Conservation (phyloP, 1,284 basidiomycete species). For the Austroboletus niveus region DNA sequence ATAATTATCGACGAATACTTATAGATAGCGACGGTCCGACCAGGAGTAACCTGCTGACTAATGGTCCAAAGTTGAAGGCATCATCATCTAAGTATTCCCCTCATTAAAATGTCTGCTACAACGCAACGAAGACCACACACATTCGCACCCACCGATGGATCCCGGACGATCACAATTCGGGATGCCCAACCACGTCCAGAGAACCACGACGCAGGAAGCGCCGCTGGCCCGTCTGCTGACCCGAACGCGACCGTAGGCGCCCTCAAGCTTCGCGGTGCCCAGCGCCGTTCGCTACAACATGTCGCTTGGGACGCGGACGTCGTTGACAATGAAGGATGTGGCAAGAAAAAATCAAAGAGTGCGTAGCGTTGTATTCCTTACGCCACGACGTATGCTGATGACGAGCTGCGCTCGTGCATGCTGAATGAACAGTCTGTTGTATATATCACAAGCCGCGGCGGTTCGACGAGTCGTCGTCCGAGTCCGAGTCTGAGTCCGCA, state of each 20-base stretch:
- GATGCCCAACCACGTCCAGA: slow-evolving; percentile 39
- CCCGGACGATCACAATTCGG: slow-evolving; percentile 46
- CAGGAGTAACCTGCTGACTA: slow-evolving; percentile 18
- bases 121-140: slow-evolving; percentile 27
- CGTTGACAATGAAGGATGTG: slow-evolving; percentile 79
- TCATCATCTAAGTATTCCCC: not conserved
- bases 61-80: not conserved
- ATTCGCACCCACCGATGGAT: slow-evolving; percentile 43
- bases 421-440: slow-evolving; percentile 72
- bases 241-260: slow-evolving; percentile 37
- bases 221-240: slow-evolving; percentile 22
- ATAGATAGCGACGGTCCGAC: slow-evolving; percentile 3
- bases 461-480: slow-evolving; percentile 80
- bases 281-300: slow-evolving; percentile 41
- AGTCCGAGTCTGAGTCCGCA: slow-evolving; percentile 48
- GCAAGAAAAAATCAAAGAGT: slow-evolving; percentile 86
- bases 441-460: slow-evolving; percentile 79
- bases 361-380: slow-evolving; percentile 21
- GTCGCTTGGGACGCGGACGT: slow-evolving; percentile 81
- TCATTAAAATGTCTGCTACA: slow-evolving; percentile 23
- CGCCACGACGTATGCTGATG: too few species aligned
- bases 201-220: slow-evolving; percentile 15
- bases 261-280: slow-evolving; percentile 54
- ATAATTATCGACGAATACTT: slow-evolving; percentile 12
- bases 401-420: not conserved